Evolutionary conservation across 495 filamentous ascomycete genomes (phyloP).

Genomic region (Aspergillus incahuasiensis): DNA sequence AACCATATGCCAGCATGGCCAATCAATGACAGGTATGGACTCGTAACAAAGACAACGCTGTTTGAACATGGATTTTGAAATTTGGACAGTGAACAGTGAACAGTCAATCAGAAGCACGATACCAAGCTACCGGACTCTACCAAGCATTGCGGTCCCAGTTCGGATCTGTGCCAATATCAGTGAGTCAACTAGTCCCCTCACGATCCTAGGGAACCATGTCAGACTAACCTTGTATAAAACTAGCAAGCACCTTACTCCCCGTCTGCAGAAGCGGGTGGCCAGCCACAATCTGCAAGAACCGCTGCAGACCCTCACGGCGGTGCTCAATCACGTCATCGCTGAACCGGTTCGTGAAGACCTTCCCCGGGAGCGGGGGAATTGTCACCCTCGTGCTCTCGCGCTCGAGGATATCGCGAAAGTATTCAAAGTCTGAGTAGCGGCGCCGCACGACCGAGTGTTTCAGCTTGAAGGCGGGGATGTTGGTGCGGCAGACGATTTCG

Average conservation of each 20-base stretch:
- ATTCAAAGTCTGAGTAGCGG: constrained; percentile 96
- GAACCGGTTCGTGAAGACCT: constrained; percentile 98
- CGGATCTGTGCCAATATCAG: constrained; percentile 23
- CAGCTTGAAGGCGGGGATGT: constrained; percentile 98
- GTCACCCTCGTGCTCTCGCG: constrained; percentile 90
- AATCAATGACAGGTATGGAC: neutral
- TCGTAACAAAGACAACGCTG: constrained; percentile 12
- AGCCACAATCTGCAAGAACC: constrained; percentile 96
- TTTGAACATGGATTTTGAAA: too few species aligned
- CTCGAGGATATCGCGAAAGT: constrained; percentile 97
- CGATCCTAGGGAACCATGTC: neutral
- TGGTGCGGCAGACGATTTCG: constrained; percentile 93
- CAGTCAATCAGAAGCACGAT: neutral
- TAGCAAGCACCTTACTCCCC: constrained; percentile 90
- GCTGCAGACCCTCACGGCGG: constrained; percentile 82
- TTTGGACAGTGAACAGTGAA: neutral
- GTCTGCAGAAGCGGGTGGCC: constrained; percentile 96
- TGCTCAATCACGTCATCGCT: constrained; percentile 98
- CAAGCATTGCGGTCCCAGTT: constrained; percentile 38
- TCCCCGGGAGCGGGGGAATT: constrained; percentile 92
- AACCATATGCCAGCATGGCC: neutral
- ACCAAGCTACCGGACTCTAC: constrained; percentile 14
- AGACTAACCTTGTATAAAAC: constrained; percentile 88
- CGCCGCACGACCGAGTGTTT: constrained; percentile 79
- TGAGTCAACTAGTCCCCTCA: constrained; percentile 1